These are phyloP conservation scores for Decorospora gaudefroyi DNA, from an alignment of 2,329 filamentous ascomycete species.

Conservation along the genomic window DNA sequence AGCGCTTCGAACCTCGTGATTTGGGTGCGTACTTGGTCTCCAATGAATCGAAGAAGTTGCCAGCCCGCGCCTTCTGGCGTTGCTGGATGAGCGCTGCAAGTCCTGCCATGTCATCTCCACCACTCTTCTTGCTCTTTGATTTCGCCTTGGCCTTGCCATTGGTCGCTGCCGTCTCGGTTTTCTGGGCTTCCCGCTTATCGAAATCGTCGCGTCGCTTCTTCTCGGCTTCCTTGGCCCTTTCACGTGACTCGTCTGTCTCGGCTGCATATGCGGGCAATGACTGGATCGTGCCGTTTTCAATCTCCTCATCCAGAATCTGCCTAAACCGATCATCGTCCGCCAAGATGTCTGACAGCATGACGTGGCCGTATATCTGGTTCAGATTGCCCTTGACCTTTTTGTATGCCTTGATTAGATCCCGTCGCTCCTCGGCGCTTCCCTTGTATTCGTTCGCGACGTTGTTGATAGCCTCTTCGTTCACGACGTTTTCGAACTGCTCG, in stretches of 20 bases:
- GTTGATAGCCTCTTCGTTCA: constrained; percentile 74
- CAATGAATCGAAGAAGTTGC: constrained; percentile 43
- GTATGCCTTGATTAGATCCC: constrained; percentile 78
- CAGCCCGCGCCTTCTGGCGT: constrained; percentile 41
- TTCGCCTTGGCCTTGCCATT: constrained; percentile 35
- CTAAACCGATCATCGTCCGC: constrained; percentile 87
- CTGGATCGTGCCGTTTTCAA: constrained; percentile 69
- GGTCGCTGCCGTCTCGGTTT: constrained; percentile 60
- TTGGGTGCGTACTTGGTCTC: constrained; percentile 46
- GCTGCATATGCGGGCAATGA: constrained; percentile 70
- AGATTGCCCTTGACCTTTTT: constrained; percentile 73
- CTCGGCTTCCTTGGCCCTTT: constrained; percentile 42
- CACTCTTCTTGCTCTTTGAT: constrained; percentile 54
- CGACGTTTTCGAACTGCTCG: constrained; percentile 76
- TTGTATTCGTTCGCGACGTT: constrained; percentile 80
- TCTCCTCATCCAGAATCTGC: constrained; percentile 77
- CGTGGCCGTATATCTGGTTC: constrained; percentile 73
- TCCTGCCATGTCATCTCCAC: constrained; percentile 41
- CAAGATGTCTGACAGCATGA: constrained; percentile 84
- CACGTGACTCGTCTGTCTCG: constrained; percentile 55
- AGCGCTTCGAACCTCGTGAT: constrained; percentile 53
- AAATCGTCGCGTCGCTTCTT: constrained; percentile 48
- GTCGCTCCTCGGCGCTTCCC: constrained; percentile 79
- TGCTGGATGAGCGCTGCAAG: constrained; percentile 47
- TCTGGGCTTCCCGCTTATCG: constrained; percentile 57